Evolutionary conservation across 2,329 filamentous ascomycete genomes (phyloP), one percentile per base, ranked within the genome.

Genomic region (Fusarium chuoi): DNA sequence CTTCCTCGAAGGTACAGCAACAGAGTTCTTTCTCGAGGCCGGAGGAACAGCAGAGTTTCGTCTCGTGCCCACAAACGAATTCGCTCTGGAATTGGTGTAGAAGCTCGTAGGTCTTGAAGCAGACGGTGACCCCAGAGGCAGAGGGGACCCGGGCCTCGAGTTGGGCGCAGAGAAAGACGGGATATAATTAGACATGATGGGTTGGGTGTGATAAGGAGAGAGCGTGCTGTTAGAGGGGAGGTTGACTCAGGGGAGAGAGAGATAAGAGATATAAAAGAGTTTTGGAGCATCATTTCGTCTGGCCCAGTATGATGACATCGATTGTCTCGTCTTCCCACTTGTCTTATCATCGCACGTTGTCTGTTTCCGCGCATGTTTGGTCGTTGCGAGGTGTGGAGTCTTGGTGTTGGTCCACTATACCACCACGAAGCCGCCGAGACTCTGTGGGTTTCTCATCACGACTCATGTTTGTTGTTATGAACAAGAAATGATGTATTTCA

Each of bases 391-490:
- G 73, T 75, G 73, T 75, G 73, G 73, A 75, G 65, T 61, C 54
- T n/a, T 46, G 35, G 7, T 62, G 26, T n/a, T 11, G 73, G 69
- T 75, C 73, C 73, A 75, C 73, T 71, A 73, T 75, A 75, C 13
- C 49, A 65, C 73, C 73, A 75, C 59, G 70, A 73, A 75, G 73
- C 60, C 73, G 73, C 73, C 73, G 73, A 75, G 57, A 56, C 41
- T 60, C 57, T 55, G 70, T 68, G 71, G 60, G n/a, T 45, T 42
- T 39, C 30, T 33, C 35, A 35, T 54, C 41, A 36, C 63, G 62
- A 58, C 48, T 67, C 55, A 55, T 48, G 49, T 15, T 38, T 18
- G 46, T 24, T 12, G 36, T 15, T n/a, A 17, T 30, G 18, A n/a
- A 26, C 7, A 14, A 14, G 22, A 17, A 26, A 60, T 28, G 33